These are phyloP conservation scores for Cicer pinnatifidum DNA, from an alignment of 306 rosid genomes.

Conservation along the genomic window DNA sequence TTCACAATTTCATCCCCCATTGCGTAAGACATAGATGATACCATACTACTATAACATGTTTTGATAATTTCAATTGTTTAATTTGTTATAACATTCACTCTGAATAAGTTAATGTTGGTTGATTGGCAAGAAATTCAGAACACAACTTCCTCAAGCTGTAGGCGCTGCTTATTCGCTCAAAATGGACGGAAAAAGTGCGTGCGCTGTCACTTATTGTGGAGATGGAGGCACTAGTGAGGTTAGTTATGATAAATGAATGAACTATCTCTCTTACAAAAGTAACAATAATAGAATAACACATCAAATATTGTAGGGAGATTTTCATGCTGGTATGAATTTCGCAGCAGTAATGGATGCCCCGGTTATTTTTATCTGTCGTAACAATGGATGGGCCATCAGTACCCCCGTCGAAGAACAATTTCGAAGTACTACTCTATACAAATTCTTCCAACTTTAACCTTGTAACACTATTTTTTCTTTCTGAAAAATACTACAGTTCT, in stretches of 20 bases:
- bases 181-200: conserved; percentile 65
- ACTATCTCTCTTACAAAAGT: background rate
- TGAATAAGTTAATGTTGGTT: conserved; percentile 40
- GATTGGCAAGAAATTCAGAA: conserved; percentile 51
- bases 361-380: conserved; percentile 58
- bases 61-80: conserved; percentile 23
- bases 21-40: conserved; percentile 55
- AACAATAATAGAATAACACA: background rate
- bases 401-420: conserved; percentile 63
- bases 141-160: conserved; percentile 81
- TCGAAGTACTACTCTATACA: conserved; percentile 55
- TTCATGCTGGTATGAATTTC: conserved; percentile 65
- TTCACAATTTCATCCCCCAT: conserved; percentile 76
- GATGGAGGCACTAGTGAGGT: conserved; percentile 79
- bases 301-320: conserved; percentile 62
- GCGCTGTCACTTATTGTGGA: conserved; percentile 64
- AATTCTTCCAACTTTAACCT: background rate
- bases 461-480: background rate
- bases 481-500: background rate
- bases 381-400: conserved; percentile 74
- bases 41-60: background rate
- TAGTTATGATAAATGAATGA: conserved; percentile 29
- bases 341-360: conserved; percentile 71
- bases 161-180: conserved; percentile 78
- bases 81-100: conserved; percentile 7